Base-by-base conservation (phyloP, 2,329 filamentous ascomycete genomes). In the Graphium sp. region DNA sequence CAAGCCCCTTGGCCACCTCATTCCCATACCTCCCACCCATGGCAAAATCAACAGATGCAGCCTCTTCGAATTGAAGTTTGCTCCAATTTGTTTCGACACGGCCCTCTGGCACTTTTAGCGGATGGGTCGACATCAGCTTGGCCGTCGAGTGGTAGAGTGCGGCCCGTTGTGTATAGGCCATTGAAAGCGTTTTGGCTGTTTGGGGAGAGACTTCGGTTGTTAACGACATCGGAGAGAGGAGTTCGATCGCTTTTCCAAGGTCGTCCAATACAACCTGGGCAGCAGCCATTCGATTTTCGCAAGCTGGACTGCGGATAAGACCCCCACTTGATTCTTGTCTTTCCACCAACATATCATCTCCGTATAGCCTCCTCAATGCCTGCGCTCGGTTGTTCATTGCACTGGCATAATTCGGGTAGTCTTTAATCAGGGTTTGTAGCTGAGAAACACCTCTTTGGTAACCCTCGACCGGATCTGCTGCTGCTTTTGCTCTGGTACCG, bases 331-430 rank as follows among this genome's bases (percentile, higher is more conserved):
- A 46, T 1, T 44, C 42, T 10, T 49, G 50, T 15, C 51, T 44
- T 15, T 46, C 39, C 20, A 71, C 46, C 14, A 75, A 49, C 42
- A 73, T 56, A 3, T 55, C 51, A 41, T 78, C 72, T 8, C 73
- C 74, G 36, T 75, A 71, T 32, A 72, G 49, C 26, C 74, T 56
- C 14, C 75, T 55, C 18, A 65, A 40, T 7, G 74, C 61, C 46
- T 85, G 80, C 3, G 74, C 79, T 28, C 78, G 63, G 48, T 87
- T 85, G 45, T 83, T 78, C 33, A 70, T 65, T 5, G 72, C 75
- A 36, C 74, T 80, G 14, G 78, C 76, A 47, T 85, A 85, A 18
- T 54, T 49, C 4, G 78, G 74, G 30, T 69, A 46, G 15, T 63
- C 49, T 3, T 53, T 41, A 22, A 83, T 65, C 18, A 83, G 55